phyloP scores from a whole-genome alignment of 2,329 filamentous ascomycete species.

The Sarocladium kiliense region DNA sequence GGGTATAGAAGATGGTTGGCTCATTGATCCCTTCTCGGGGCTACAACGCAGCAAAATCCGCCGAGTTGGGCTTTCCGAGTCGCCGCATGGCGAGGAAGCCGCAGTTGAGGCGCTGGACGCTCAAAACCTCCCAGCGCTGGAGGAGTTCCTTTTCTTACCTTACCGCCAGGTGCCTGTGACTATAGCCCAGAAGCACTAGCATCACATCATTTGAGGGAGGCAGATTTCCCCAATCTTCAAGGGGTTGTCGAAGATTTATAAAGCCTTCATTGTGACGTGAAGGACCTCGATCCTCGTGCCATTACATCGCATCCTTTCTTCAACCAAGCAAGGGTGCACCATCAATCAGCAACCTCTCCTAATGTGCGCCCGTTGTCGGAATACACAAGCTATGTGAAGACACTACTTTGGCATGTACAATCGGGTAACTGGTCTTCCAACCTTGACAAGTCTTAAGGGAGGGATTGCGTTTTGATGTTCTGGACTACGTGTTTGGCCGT shows the following conservation, averaged over 20 bases:
- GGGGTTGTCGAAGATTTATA: neutral
- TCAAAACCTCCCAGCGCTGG: neutral
- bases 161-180: neutral
- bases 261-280: neutral
- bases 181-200: too few species aligned
- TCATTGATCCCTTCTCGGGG: neutral
- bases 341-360: neutral
- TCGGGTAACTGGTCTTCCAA: neutral
- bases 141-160: neutral
- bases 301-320: neutral
- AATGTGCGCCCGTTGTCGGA: neutral
- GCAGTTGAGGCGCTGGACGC: neutral
- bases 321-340: neutral
- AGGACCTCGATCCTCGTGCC: neutral
- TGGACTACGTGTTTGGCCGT: neutral
- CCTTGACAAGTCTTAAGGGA: neutral
- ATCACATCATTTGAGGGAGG: too few species aligned
- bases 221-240: neutral
- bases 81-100: neutral
- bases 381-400: neutral
- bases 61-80: neutral
- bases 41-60: neutral
- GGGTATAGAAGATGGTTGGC: too few species aligned
- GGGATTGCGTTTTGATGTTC: neutral
- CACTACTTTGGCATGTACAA: neutral